A percentile compares a stretch with the other conserved stretches of the same genome.
These are phyloP conservation scores for Platanus orientalis DNA, from an alignment of 164 flowering plant genomes.

Conservation along the genomic window DNA sequence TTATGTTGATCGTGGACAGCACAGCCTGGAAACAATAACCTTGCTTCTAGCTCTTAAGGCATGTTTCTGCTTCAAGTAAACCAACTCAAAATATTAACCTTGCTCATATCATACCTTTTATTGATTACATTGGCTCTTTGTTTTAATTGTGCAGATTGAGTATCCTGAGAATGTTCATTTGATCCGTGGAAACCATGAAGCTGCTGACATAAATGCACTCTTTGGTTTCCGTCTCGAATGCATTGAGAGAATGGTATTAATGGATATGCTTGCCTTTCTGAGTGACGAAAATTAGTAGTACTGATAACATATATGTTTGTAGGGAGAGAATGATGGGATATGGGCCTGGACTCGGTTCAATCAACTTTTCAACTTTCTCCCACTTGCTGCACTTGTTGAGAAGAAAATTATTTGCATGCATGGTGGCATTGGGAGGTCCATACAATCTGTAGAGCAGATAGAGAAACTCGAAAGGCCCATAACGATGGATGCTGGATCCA, in stretches of 20 bases:
- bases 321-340: constrained; percentile 98
- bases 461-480: constrained; percentile 98
- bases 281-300: constrained; percentile 8
- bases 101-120: constrained; percentile 2
- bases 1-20: constrained; percentile 99
- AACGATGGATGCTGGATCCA: constrained; percentile 97
- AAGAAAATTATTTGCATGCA: constrained; percentile 99
- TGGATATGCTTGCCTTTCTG: background rate
- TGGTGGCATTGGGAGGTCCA: constrained; percentile 98
- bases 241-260: constrained; percentile 69
- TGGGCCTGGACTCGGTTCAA: constrained; percentile 99
- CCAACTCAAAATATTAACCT: background rate
- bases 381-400: constrained; percentile 93
- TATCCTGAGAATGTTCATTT: constrained; percentile 44
- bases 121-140: background rate
- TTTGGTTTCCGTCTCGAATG: constrained; percentile 48
- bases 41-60: constrained; percentile 92
- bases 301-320: constrained; percentile 14
- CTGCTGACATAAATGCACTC: constrained; percentile 75
- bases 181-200: constrained; percentile 88
- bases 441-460: constrained; percentile 87
- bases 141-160: constrained; percentile 54
- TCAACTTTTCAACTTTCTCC: constrained; percentile 94
- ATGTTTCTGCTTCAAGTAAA: constrained; percentile 20
- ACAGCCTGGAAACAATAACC: constrained; percentile 90